Evolutionary conservation across 805 yeast species (phyloP), one percentile per base, ranked within the genome.

Genomic region (Komagataella mondaviorum): DNA sequence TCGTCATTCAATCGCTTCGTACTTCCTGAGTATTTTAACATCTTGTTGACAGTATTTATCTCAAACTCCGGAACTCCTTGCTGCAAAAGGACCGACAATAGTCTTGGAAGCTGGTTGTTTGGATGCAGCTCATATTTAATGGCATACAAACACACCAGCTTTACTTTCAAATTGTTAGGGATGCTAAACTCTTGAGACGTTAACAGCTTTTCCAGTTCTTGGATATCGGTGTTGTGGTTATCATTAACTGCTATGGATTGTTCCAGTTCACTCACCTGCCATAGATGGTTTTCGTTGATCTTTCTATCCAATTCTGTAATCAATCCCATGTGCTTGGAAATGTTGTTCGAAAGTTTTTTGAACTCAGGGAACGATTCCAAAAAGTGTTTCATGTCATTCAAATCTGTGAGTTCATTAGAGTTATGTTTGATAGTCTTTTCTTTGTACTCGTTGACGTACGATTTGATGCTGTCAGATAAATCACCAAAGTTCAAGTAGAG

Each of bases 401-500:
- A 80, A 44, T 93, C 82, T 56, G 81, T 81, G 55, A 91, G 75
- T 55, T 82, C 80, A 48, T 79, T 79, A 20, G 46, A 23, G 50
- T 81, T 79, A 18, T 83, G 77, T 59, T 89, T 85, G 14, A 23
- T 14, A 1, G 97, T 86, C 60, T 85, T 86, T 18, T 72, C 63
- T 61, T 88, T 91, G 66, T 89, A 93, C 47, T 79, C 82, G 51
- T 81, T 83, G 36, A 93, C 96, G 60, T 87, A 88, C 52, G 77
- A 81, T 60, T 88, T 90, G 60, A 93, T 84, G 56, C 80, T 78
- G 45, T 89, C 96, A 46, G 96, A 93, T 51, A 93, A 71, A 62
- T 93, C 98, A 36, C 98, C 99, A 69, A 90, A 95, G 66, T 93
- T 93, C 57, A 86, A 72, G 63, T 78, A 88, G 90, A 88, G 85